Evolutionary conservation across 2,329 filamentous ascomycete species (phyloP).

Genomic region (Cryphonectria naterciae): DNA sequence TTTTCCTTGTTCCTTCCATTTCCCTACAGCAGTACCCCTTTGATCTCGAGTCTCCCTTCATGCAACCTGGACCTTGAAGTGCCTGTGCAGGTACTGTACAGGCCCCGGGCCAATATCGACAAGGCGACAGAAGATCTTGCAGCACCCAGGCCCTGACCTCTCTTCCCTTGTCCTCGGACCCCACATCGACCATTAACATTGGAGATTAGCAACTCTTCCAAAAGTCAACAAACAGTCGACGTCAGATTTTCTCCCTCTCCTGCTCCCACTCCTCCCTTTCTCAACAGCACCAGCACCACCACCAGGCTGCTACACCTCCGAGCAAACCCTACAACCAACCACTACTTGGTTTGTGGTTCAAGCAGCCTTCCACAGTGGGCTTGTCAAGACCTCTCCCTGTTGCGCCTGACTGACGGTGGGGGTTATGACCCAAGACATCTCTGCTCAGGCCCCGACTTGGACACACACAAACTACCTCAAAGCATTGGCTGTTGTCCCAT

Average conservation of each 20-base stretch:
- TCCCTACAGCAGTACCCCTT: background rate
- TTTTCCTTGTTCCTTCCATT: background rate
- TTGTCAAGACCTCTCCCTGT: background rate
- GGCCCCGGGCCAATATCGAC: background rate
- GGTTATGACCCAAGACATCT: conserved; percentile 10
- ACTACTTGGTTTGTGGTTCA: background rate
- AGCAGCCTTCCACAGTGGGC: background rate
- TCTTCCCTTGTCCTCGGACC: conserved; percentile 8
- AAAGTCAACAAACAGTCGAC: conserved; percentile 23
- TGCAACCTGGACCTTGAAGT: background rate
- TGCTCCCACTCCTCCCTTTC: background rate
- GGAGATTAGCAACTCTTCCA: conserved; percentile 9
- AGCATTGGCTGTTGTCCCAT: conserved; percentile 14
- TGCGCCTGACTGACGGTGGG: conserved; percentile 14
- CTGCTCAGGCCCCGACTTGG: background rate
- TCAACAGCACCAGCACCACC: background rate
- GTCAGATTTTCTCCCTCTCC: conserved; percentile 15
- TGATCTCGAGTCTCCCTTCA: background rate
- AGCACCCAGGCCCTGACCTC: conserved; percentile 3
- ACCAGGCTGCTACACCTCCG: background rate
- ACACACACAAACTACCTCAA: background rate
- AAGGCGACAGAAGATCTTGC: conserved; percentile 4
- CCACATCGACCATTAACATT: conserved; percentile 13
- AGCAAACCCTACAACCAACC: background rate
- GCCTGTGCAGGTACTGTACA: conserved; percentile 3